Base-by-base conservation (phyloP, 345 rosid genomes). In the Crucihimalaya himalaica region DNA sequence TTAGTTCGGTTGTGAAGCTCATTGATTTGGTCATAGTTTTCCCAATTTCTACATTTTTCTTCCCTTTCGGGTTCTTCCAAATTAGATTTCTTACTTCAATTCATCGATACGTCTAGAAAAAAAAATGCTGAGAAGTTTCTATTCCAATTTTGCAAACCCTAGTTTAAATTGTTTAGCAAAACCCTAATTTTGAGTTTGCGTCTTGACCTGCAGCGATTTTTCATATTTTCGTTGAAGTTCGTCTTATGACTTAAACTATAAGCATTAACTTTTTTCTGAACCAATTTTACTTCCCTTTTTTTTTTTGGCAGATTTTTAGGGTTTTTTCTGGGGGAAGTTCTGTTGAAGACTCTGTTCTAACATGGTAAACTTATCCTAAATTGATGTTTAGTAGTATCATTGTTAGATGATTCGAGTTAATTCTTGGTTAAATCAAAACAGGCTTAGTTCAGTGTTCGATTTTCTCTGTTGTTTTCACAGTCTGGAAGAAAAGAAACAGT, bases 401-500 rank as follows among this genome's bases (percentile, higher is more conserved):
- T 6, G 14, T 39, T 50, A 1, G 4, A 59, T 27, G 53, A 6
- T 13, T 37, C 20, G 43, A 27, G 27, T 50, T 48, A 0, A 54
- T 34, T 29, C 39, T 37, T 18, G 16, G 3, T 52, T 4, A 8
- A 0, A 34, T 21, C 27, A 12, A 50, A 20, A 64, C 43, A 47
- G 11, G 46, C 20, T 73, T 50, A 42, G 43, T 15, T 47, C 35
- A 50, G 15, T 15, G 39, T 52, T 69, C 0, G 21, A 11, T 29
- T 42, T 12, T 63, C 20, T 46, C 43, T 66, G 63, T 65, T 60
- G 39, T 67, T 55, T 40, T 64, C 64, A 29, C 78, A 91, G 98
- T 88, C 98, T 15, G 97, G 97, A 45, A 89, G 96, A 80, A 91
- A 94, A 77, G 98, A 94, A 82, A 94, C 98, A 0, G 97, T 94